Percentiles rank a stretch among this genome's conserved stretches.
Conservation (phyloP, 2,329 filamentous ascomycete species). For the Trichocomaceae sp. region DNA sequence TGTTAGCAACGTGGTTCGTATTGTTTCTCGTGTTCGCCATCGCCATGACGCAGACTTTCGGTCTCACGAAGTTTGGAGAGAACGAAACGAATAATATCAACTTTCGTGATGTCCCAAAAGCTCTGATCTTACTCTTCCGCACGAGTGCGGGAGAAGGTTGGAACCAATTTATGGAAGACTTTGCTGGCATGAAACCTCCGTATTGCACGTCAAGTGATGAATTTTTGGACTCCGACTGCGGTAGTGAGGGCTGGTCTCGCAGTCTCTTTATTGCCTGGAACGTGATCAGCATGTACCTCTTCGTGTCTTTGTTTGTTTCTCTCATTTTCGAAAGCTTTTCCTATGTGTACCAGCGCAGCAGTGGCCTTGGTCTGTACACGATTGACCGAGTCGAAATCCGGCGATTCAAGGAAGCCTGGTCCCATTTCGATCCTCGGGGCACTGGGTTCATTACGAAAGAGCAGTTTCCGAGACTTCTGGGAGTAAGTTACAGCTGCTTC, state of each 20-base stretch:
- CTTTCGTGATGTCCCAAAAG: conserved; percentile 88
- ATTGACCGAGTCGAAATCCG: conserved; percentile 91
- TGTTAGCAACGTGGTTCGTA: conserved; percentile 94
- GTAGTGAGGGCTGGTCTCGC: conserved; percentile 80
- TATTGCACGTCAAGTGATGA: conserved; percentile 65
- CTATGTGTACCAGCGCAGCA: conserved; percentile 96
- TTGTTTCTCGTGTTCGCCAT: conserved; percentile 96
- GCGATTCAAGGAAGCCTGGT: conserved; percentile 97
- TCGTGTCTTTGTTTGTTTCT: conserved; percentile 95
- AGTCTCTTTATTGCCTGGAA: conserved; percentile 95
- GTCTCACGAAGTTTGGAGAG: conserved; percentile 76
- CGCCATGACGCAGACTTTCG: conserved; percentile 91
- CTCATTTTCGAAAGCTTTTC: conserved; percentile 99
- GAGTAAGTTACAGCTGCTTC: conserved; percentile 46
- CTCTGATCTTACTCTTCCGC: conserved; percentile 84
- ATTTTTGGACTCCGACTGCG: conserved; percentile 88
- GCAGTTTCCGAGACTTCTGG: conserved; percentile 77
- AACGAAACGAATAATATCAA: conserved; percentile 75
- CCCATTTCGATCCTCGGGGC: conserved; percentile 85
- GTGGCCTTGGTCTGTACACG: conserved; percentile 78
- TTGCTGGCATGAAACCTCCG: conserved; percentile 69
- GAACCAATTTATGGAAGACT: conserved; percentile 97
- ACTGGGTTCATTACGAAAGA: conserved; percentile 88
- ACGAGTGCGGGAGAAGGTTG: conserved; percentile 93
- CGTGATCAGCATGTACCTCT: conserved; percentile 99